Conservation (phyloP, 2,329 filamentous ascomycete genomes). For the Knufia petricola region DNA sequence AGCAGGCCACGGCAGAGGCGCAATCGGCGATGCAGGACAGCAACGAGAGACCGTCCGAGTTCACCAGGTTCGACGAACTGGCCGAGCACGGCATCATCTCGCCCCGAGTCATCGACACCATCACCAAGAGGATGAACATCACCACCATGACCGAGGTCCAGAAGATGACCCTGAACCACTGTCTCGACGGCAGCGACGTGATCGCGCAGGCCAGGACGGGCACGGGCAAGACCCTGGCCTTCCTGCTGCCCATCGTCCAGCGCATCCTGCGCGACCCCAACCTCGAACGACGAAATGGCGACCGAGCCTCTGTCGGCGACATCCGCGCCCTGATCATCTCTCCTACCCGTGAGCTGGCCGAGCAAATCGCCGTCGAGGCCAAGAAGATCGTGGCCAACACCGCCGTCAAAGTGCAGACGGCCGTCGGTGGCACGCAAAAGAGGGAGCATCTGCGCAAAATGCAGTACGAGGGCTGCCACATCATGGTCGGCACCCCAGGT, state of each 20-base stretch:
- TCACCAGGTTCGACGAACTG: slow-evolving; percentile 34
- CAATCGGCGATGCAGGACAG: background rate
- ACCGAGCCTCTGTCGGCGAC: background rate
- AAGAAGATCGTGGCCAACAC: slow-evolving; percentile 51
- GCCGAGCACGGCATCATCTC: slow-evolving; percentile 44
- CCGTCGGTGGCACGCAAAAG: slow-evolving; percentile 90
- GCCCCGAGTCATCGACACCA: slow-evolving; percentile 53
- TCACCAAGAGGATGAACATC: slow-evolving; percentile 65
- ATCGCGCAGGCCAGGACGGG: slow-evolving; percentile 45
- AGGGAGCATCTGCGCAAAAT: slow-evolving; percentile 55
- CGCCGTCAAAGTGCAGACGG: slow-evolving; percentile 59
- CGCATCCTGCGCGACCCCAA: slow-evolving; percentile 30
- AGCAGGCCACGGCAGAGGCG: slow-evolving; percentile 4
- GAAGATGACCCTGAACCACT: slow-evolving; percentile 67
- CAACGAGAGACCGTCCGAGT: slow-evolving; percentile 11
- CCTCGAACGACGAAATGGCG: slow-evolving; percentile 30
- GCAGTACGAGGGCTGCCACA: slow-evolving; percentile 43
- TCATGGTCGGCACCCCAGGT: slow-evolving; percentile 41
- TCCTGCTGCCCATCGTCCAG: slow-evolving; percentile 40
- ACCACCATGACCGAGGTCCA: slow-evolving; percentile 90
- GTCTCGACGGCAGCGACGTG: slow-evolving; percentile 69
- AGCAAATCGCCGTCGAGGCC: slow-evolving; percentile 37
- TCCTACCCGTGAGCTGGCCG: slow-evolving; percentile 40
- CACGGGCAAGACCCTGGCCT: slow-evolving; percentile 43
- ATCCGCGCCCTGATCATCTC: slow-evolving; percentile 31